Percentiles rank a stretch among this genome's conserved stretches.
phyloP scores from a whole-genome alignment of 208 protist species.

The Herpetomonas tarakana region DNA sequence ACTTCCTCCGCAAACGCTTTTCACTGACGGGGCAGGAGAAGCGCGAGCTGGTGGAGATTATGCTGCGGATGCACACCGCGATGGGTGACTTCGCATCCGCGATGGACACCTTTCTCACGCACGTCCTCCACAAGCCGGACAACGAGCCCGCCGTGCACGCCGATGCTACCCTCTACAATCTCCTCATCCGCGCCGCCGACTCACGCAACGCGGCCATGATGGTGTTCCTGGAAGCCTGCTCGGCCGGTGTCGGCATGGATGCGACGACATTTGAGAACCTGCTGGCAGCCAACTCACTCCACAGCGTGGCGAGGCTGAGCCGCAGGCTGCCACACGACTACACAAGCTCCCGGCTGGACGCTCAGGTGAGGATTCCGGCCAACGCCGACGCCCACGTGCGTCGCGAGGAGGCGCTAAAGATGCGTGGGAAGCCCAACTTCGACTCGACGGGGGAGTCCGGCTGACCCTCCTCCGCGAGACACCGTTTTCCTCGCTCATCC shows the following conservation, averaged over 20 bases:
- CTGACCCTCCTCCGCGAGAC: too few relatives aligned
- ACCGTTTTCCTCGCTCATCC: too few relatives aligned
- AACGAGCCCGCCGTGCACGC: constrained; percentile 43
- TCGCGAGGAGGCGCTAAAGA: constrained; percentile 70
- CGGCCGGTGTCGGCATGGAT: constrained; percentile 53
- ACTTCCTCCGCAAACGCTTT: constrained; percentile 70
- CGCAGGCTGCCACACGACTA: constrained; percentile 79
- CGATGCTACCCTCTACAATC: constrained; percentile 52
- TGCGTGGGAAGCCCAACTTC: constrained; percentile 64
- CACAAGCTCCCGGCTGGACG: constrained; percentile 57
- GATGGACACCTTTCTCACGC: constrained; percentile 58
- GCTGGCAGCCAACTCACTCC: constrained; percentile 34
- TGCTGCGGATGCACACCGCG: constrained; percentile 87
- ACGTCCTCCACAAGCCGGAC: constrained; percentile 51
- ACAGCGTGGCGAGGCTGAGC: constrained; percentile 49
- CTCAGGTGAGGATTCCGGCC: constrained; percentile 68
- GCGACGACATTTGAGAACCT: constrained; percentile 68
- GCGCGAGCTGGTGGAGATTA: constrained; percentile 81
- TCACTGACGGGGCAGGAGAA: constrained; percentile 39
- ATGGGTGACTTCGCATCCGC: constrained; percentile 72
- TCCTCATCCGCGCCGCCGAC: constrained; percentile 69
- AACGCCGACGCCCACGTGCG: constrained; percentile 80
- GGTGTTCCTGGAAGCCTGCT: constrained; percentile 82
- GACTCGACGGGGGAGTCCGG: constrained; percentile 74
- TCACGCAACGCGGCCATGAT: constrained; percentile 83